Percentiles rank a stretch among this genome's conserved stretches.
These are phyloP conservation scores for Solanum ossicruentum DNA, from an alignment of 257 asterid genomes.

Conservation along the genomic window DNA sequence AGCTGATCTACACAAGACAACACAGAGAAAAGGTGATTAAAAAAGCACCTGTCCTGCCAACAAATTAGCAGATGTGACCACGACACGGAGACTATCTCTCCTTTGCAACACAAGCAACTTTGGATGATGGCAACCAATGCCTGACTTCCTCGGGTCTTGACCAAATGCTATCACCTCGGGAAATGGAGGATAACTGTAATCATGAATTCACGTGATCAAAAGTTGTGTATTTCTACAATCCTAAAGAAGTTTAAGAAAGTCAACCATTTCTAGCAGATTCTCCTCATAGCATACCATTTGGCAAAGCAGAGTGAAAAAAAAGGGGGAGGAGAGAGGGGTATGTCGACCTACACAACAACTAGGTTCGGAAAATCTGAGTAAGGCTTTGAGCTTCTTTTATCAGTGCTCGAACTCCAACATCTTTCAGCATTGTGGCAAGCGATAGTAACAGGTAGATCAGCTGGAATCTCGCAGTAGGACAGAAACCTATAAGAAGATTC, in stretches of 20 bases:
- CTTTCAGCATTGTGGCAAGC: constrained; percentile 75
- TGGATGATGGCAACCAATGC: constrained; percentile 92
- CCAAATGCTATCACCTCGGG: constrained; percentile 91
- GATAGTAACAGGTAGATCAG: constrained; percentile 58
- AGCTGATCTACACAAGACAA: not conserved
- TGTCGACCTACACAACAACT: constrained; percentile 54
- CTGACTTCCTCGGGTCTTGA: constrained; percentile 60
- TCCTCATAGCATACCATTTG: not conserved
- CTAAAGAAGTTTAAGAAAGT: constrained; percentile 4
- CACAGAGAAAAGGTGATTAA: not conserved
- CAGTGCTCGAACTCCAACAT: constrained; percentile 69
- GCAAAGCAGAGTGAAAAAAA: not conserved
- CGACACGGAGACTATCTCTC: constrained; percentile 65
- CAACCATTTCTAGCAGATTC: not conserved
- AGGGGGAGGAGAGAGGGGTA: not conserved
- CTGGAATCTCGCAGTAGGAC: constrained; percentile 57
- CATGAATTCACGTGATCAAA: constrained; percentile 11
- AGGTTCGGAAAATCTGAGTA: constrained; percentile 59
- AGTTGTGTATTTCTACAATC: not conserved
- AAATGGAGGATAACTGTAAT: constrained; percentile 70
- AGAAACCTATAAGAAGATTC: constrained; percentile 46
- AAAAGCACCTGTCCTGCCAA: constrained; percentile 65
- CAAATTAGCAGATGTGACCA: constrained; percentile 81
- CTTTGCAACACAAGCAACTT: constrained; percentile 72
- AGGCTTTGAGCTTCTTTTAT: constrained; percentile 50